Evolutionary conservation across 495 filamentous ascomycete genomes (phyloP).

Genomic region (Chaetomium tenue): DNA sequence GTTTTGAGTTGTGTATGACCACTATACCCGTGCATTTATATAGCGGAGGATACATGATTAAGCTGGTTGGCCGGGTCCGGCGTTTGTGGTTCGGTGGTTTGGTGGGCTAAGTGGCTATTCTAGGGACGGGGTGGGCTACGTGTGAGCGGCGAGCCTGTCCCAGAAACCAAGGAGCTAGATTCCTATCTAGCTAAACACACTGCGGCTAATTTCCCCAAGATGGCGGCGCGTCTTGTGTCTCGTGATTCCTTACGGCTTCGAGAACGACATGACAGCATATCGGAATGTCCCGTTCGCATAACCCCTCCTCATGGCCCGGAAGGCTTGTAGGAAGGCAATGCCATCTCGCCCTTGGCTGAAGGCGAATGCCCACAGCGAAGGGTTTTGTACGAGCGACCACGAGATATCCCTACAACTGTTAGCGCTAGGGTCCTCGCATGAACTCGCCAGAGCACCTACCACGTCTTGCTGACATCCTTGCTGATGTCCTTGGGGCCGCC

Average conservation of each 20-base stretch:
- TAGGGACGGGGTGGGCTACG: too few species aligned
- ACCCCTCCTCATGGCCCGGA: constrained; percentile 58
- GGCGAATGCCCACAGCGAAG: constrained; percentile 57
- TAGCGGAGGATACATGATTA: background rate
- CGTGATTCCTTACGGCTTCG: constrained; percentile 34
- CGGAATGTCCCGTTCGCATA: constrained; percentile 57
- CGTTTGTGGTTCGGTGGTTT: background rate
- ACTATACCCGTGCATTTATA: constrained; percentile 8
- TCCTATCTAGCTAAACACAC: too few species aligned
- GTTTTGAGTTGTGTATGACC: background rate
- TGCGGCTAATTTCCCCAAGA: background rate
- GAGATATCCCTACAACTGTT: constrained; percentile 55
- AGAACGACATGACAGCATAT: constrained; percentile 57
- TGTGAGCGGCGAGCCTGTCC: too few species aligned
- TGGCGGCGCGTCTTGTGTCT: background rate
- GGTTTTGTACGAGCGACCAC: constrained; percentile 56
- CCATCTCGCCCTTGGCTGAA: constrained; percentile 57
- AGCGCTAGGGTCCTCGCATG: constrained; percentile 4
- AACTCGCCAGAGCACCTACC: constrained; percentile 43
- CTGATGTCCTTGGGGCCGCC: constrained; percentile 55
- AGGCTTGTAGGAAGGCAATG: constrained; percentile 58
- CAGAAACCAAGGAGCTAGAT: too few species aligned
- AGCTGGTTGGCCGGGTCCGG: background rate
- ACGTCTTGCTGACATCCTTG: constrained; percentile 54
- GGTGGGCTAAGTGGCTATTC: too few species aligned